Evolutionary conservation across 352 stramenopile species (phyloP), one percentile per base, ranked within the genome.

Genomic region (Paralagenidium karlingii): DNA sequence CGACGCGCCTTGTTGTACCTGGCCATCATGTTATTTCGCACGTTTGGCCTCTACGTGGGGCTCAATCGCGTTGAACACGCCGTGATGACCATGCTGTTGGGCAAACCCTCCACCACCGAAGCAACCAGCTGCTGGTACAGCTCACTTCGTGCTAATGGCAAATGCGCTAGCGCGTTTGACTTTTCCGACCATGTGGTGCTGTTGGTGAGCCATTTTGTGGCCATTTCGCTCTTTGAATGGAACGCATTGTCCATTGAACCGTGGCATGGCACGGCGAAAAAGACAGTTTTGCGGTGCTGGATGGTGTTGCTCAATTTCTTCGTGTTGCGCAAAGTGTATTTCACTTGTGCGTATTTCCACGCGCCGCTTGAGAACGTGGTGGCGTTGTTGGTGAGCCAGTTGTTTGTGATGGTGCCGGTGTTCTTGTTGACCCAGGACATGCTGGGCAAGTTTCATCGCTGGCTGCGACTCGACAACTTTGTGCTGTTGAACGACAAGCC

Each of bases 121-220:
- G 24, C 61, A 30, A 19, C 24, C 3, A 53, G 46, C 12, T 84
- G 71, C 56, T 82, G 68, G 71, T 88, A 82, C 45, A 55, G 55
- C 11, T 43, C 53, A 10, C 43, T 82, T 38, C 75, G 75, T 24
- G 66, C 55, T 20, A 60, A 64, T 48, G 51, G 70, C 25, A 49
- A 49, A 24, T 88, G 75, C 32, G 50, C 60, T 3, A 30, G 55
- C 47, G 44, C 48, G 18, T 88, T 88, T 43, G 75, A 88, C 53
- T 69, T 81, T 49, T 82, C 75, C 37, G 75, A 88, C 53, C 75
- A 88, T 52, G 45, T 88, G 10, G 70, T 88, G 42, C 51, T 88
- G 38, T 60, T 84, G 28, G 58, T 83, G 11, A 56, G 61, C 36
- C 75, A 88, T 39, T 88, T 82, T 54, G 9, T 88, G 27, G 66